Evolutionary conservation across 2,329 filamentous ascomycete species (phyloP).

Genomic region (Alternaria dauci): DNA sequence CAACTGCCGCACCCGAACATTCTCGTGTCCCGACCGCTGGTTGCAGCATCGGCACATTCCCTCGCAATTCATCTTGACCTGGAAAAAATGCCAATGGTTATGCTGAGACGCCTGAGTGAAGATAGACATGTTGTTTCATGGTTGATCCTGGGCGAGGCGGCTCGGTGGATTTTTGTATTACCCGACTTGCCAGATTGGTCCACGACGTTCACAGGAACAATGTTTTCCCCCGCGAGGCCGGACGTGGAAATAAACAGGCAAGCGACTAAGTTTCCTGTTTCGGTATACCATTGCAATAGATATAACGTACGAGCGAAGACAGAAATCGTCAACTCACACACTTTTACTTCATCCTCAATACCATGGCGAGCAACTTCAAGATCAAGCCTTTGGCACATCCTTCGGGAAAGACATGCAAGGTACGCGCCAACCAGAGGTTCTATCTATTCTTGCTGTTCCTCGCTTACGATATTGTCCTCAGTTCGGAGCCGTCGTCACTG

Average conservation of each 20-base stretch:
- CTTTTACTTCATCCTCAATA: background rate
- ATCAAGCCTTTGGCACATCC: constrained; percentile 12
- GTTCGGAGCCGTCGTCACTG: constrained; percentile 8
- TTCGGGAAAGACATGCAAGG: constrained; percentile 9
- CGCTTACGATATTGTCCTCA: background rate
- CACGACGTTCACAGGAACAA: background rate
- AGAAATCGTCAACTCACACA: background rate
- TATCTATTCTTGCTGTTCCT: background rate
- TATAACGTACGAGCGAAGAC: background rate
- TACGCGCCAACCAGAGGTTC: background rate
- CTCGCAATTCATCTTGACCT: background rate
- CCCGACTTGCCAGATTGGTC: constrained; percentile 7
- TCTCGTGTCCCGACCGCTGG: background rate
- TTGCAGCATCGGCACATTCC: background rate
- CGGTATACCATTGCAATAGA: background rate
- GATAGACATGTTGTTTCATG: background rate
- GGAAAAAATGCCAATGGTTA: background rate
- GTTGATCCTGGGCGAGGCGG: background rate
- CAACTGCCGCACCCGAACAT: background rate
- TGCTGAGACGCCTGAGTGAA: background rate
- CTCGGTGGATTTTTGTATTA: constrained; percentile 8
- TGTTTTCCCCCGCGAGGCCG: background rate
- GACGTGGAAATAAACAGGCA: background rate
- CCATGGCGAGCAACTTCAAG: constrained; percentile 11
- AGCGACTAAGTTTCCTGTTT: background rate